Conservation (phyloP, 129 eudicot species). For the Daucus carota region DNA sequence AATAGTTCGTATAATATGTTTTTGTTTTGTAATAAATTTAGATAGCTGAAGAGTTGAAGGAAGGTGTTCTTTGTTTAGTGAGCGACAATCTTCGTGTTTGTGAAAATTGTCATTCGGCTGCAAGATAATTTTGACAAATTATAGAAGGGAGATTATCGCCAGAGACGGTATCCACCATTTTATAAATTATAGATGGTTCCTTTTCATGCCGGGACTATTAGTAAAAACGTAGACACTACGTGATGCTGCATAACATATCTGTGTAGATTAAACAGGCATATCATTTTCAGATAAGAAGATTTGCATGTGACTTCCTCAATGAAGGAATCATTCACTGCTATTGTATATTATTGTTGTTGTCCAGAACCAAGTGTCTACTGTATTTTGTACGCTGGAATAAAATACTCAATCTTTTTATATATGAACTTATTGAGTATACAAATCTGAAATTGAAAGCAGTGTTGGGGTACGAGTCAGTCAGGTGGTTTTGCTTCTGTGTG, state of each 20-base stretch:
- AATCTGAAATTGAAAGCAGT: not conserved
- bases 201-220: conserved; percentile 51
- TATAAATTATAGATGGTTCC: conserved; percentile 40
- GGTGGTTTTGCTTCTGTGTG: not conserved
- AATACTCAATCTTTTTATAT: too few relatives aligned
- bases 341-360: not conserved
- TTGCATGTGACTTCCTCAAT: not conserved
- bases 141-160: conserved; percentile 43
- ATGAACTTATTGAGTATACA: not conserved
- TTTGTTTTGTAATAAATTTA: too few relatives aligned
- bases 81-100: conserved; percentile 44
- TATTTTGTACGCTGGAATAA: not conserved
- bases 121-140: conserved; percentile 38
- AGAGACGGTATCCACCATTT: conserved; percentile 52
- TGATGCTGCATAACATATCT: conserved; percentile 3
- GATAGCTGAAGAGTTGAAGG: conserved; percentile 41
- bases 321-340: conserved; percentile 2
- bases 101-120: conserved; percentile 42
- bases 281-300: not conserved
- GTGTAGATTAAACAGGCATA: not conserved
- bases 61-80: conserved; percentile 37
- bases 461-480: not conserved
- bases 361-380: not conserved
- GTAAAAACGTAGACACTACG: conserved; percentile 19
- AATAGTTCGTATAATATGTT: too few relatives aligned